Percentiles rank a stretch among this genome's conserved stretches.
These are phyloP conservation scores for Strobilomyces echinocephalus DNA, from an alignment of 768 basidiomycete genomes.

Conservation along the genomic window DNA sequence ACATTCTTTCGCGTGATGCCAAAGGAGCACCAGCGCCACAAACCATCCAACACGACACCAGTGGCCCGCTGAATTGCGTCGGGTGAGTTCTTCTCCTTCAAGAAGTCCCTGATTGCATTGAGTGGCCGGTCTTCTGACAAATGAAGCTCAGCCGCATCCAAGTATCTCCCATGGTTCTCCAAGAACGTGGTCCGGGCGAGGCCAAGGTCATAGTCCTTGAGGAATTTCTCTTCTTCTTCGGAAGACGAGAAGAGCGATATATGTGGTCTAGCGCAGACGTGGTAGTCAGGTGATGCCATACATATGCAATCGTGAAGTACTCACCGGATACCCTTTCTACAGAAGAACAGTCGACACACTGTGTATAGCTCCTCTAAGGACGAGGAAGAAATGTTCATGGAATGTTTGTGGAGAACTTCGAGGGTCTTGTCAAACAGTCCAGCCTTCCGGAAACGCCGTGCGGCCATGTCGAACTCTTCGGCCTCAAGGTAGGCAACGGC, in stretches of 20 bases:
- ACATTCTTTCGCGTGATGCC: constrained; percentile 18
- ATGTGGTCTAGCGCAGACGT: constrained; percentile 37
- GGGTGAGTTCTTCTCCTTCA: constrained; percentile 30
- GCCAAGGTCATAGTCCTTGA: constrained; percentile 51
- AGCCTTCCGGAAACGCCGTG: constrained; percentile 42
- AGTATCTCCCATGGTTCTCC: constrained; percentile 35
- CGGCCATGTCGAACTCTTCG: constrained; percentile 40
- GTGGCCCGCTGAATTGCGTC: constrained; percentile 33
- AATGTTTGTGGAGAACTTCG: constrained; percentile 37
- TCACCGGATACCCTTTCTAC: constrained; percentile 29
- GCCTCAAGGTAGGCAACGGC: constrained; percentile 41
- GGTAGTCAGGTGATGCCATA: not conserved
- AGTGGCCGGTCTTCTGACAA: constrained; percentile 41
- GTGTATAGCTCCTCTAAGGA: constrained; percentile 36
- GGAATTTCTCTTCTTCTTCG: constrained; percentile 55
- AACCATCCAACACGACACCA: constrained; percentile 36
- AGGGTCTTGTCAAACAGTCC: constrained; percentile 53
- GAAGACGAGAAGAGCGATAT: constrained; percentile 43
- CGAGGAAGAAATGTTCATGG: constrained; percentile 26
- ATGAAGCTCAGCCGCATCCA: constrained; percentile 52
- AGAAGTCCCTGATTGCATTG: constrained; percentile 45
- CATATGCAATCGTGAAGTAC: not conserved
- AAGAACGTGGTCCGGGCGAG: constrained; percentile 43
- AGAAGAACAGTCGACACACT: constrained; percentile 44
- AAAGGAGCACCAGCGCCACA: constrained; percentile 47